Evolutionary conservation across 306 rosid genomes (phyloP), one percentile per base, ranked within the genome.

Genomic region (Astragalus membranaceus): DNA sequence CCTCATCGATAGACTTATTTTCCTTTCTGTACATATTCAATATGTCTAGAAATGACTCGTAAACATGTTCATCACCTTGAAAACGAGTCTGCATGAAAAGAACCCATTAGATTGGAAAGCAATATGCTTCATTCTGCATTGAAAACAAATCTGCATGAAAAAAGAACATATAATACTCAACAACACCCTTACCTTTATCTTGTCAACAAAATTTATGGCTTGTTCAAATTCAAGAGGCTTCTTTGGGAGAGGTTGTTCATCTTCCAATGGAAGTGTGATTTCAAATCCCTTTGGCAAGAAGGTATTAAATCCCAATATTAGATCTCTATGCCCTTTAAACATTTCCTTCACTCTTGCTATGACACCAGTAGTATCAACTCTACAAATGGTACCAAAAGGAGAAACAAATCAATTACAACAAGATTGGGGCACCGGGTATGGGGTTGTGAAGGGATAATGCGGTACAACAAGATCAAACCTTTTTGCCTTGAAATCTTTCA

Each of bases 401-500:
- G 30, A 79, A 13, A 58, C 17, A 73, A 57, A 76, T 81, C 56
- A 76, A 80, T 64, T 35, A 35, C 39, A 35, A 35, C 39, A 6
- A 5, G 39, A 55, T 4, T 6, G 35, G 44, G 8, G 6, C 16
- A n/a, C n/a, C n/a, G n/a, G n/a, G n/a, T n/a, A n/a, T n/a, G n/a
- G n/a, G n/a, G n/a, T n/a, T 2, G 35, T 48, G 30, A 37, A 46
- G 67, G 67, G 37, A 69, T 64, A 62, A 57, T 48, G 41, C 16
- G 49, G 42, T 14, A 33, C 55, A 47, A 33, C 42, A 58, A 41
- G 70, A 69, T 59, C 84, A 12, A 62, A 92, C 98, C 98, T 87
- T 77, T 86, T 90, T 67, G 98, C 98, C 85, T 92, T 92, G 74
- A 92, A 92, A 78, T 88, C 95, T 78, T 89, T 92, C 98, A 92